A percentile compares a stretch with the other conserved stretches of the same genome.
These are phyloP conservation scores for Mortierella sp. DNA, from an alignment of 371 early-diverging fungal species.

Conservation along the genomic window DNA sequence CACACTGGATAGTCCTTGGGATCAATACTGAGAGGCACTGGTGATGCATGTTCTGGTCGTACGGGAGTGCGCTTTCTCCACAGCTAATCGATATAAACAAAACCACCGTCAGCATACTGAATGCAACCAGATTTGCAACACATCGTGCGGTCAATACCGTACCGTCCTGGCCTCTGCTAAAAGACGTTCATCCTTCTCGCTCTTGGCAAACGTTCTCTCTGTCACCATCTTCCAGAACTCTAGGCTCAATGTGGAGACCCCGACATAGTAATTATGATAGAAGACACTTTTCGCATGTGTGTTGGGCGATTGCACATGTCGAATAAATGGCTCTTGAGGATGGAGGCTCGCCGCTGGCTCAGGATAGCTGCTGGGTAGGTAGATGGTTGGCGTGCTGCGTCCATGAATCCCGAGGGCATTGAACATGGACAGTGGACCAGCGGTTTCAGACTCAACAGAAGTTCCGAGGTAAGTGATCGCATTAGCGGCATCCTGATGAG, in stretches of 20 bases:
- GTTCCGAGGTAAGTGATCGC: constrained; percentile 15
- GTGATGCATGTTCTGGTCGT: constrained; percentile 33
- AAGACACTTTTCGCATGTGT: constrained; percentile 33
- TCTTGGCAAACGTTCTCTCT: constrained; percentile 61
- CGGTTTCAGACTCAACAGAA: constrained; percentile 14
- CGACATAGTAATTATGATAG: constrained; percentile 36
- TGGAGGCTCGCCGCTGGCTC: constrained; percentile 35
- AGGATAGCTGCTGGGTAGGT: constrained; percentile 32
- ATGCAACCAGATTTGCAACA: not conserved
- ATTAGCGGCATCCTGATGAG: constrained; percentile 1
- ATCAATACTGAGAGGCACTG: constrained; percentile 24
- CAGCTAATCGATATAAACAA: constrained; percentile 26
- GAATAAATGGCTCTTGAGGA: constrained; percentile 33
- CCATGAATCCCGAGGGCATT: constrained; percentile 43
- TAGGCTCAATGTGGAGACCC: constrained; percentile 44
- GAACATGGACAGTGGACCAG: constrained; percentile 29
- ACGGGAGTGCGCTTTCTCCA: constrained; percentile 64
- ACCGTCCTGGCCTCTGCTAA: constrained; percentile 63
- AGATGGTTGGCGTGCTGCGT: constrained; percentile 47
- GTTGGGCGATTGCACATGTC: constrained; percentile 29
- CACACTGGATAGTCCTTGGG: constrained; percentile 58
- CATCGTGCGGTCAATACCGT: not conserved
- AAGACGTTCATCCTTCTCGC: constrained; percentile 65
- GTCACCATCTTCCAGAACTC: constrained; percentile 67
- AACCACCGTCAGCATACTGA: not conserved